Base-by-base conservation (phyloP, 768 basidiomycete genomes). In the Xerocomus potaroensis region DNA sequence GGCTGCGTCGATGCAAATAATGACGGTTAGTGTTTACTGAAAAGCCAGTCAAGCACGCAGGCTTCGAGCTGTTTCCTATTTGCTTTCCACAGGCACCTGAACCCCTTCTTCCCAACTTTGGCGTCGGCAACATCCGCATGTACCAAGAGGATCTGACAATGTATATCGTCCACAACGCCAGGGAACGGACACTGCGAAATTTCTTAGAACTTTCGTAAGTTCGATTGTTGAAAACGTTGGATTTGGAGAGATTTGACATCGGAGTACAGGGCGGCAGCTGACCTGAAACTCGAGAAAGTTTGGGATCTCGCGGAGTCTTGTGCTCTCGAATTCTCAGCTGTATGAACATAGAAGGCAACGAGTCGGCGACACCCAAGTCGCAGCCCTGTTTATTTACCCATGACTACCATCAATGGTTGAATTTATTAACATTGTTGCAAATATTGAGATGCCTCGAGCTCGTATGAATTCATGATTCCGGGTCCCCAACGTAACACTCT, bases 31-130 rank as follows among this genome's bases (percentile, higher is more conserved):
- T 55, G 10, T n/a, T 14, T 10, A 12, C 5, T 15, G n/a, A n/a
- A n/a, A n/a, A n/a, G n/a, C n/a, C n/a, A n/a, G n/a, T n/a, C n/a
- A n/a, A 37, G 6, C 9, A 31, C 7, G 4, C 30, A 18, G 8
- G n/a, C 1, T 19, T 24, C 45, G 44, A 48, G 3, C 4, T 10
- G 15, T 43, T 33, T 5, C 24, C 7, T 21, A 14, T 4, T 18
- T 6, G 23, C 16, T 21, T 8, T 41, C 26, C 15, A 26, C 53
- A 69, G 66, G 68, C 69, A 2, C 68, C 68, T 23, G 56, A 61
- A 35, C 69, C 74, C 0, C 58, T 79, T 40, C 63, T 78, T 2
- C 67, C 61, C 4, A 70, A 66, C 54, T 68, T 60, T 41, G 68
- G 69, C 14, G 57, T 55, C 8, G 66, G 66, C 3, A 57, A 53